Evolutionary conservation across 2,329 filamentous ascomycete species (phyloP), one percentile per base, ranked within the genome.

Genomic region (Penicillium sp.): DNA sequence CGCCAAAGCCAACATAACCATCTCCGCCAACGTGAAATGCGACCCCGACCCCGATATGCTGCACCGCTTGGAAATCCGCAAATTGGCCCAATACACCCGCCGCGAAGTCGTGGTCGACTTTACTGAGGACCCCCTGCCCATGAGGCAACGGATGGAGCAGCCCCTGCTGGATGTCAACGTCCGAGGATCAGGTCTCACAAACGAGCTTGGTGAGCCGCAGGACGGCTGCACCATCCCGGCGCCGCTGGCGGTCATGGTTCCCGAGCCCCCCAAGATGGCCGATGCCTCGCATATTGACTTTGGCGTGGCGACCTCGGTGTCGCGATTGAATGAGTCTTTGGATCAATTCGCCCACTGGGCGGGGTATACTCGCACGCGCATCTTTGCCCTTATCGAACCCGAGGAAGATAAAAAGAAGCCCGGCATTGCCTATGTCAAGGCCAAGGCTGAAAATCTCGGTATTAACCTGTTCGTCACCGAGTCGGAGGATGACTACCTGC

Each of bases 281-380:
- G 83, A 84, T 61, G 73, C 77, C 0, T 74, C 76, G 4, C 79
- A 86, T 53, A 77, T 86, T 46, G 71, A 85, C 57, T 87, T 88
- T 60, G 85, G 84, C 56, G 79, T 87, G 4, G 83, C 85, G 0
- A 86, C 84, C 22, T 81, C 76, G 7, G 75, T 81, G 35, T 75
- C 78, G 27, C 79, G 85, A 36, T 70, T 87, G 56, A 72, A 78
- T 40, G 77, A 79, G 6, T 83, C 84, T 0, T 72, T 86, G 37
- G 72, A 79, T 11, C 76, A 80, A 16, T 84, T 87, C 56, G 73
- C 79, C 14, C 83, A 85, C 61, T 87, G 85, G 85, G 78, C 86
- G 1, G 75, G 79, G 2, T 75, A 79, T 41, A 81, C 82, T 0
- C 78, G 78, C 13, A 79, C 82, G 3, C 80, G 78, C 41, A 79